A percentile compares a stretch with the other conserved stretches of the same genome.
Conservation (phyloP, 495 filamentous ascomycete genomes). For the Pyrenula massariospora region DNA sequence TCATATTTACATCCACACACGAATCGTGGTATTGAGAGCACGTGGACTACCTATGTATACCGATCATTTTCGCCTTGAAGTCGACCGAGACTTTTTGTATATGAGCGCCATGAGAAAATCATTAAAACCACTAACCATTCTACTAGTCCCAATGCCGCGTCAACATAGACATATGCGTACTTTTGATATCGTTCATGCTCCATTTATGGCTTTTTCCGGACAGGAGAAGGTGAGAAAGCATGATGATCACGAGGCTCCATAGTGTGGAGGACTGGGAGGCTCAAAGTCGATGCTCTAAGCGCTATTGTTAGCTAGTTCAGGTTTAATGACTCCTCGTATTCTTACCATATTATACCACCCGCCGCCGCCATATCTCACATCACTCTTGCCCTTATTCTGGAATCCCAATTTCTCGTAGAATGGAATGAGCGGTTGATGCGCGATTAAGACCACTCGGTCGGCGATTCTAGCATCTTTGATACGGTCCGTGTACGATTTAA, state of each 20-base stretch:
- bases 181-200: too few relatives aligned
- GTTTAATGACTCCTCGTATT: background rate
- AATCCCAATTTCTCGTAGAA: constrained; percentile 79
- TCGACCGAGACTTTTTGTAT: too few relatives aligned
- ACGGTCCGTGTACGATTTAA: constrained; percentile 66
- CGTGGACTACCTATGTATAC: too few relatives aligned
- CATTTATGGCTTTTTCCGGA: too few relatives aligned
- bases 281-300: background rate
- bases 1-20: too few relatives aligned
- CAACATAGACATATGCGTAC: too few relatives aligned
- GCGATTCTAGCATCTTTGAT: constrained; percentile 54
- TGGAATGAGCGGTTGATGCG: constrained; percentile 54
- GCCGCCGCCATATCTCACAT: constrained; percentile 59
- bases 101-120: too few relatives aligned
- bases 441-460: constrained; percentile 64
- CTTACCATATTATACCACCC: constrained; percentile 59
- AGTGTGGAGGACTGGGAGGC: background rate
- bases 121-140: too few relatives aligned
- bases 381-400: constrained; percentile 51
- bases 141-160: too few relatives aligned
- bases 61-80: too few relatives aligned
- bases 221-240: too few relatives aligned
- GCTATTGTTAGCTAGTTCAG: background rate
- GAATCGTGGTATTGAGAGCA: too few relatives aligned
- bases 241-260: background rate